Evolutionary conservation across 192 early-diverging fungal genomes (phyloP), one percentile per base, ranked within the genome.

Genomic region (Entomortierella chlamydospora): DNA sequence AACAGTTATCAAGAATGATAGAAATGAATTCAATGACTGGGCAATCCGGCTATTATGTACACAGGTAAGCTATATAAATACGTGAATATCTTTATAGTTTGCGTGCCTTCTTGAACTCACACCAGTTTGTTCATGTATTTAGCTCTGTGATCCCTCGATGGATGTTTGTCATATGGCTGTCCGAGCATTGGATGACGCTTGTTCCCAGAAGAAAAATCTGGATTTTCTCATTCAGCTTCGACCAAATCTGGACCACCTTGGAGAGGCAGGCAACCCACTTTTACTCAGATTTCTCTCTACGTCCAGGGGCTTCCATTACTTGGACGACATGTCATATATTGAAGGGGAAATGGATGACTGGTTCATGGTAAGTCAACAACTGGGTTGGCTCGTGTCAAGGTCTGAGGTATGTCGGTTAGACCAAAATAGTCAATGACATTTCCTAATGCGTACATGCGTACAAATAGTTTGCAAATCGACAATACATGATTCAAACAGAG

Each of bases 331-430:
- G n/a, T 89, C 86, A 25, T 96, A 92, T 77, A 86, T 94, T 12
- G 83, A 91, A 64, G 83, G 82, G 41, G 91, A 96, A 69, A 90
- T 95, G 87, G 89, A 91, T 50, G 87, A 91, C 18, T 96, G 95
- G 95, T 90, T 90, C 70, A 90, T 91, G 86, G 94, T 95, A 85
- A 50, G 61, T 45, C 28, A 23, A 1, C 17, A 57, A 18, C 31
- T 55, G 22, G 12, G 26, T 29, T 4, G 8, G n/a, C n/a, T n/a
- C n/a, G n/a, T n/a, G n/a, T n/a, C n/a, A n/a, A n/a, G n/a, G n/a
- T n/a, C n/a, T n/a, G n/a, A n/a, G n/a, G n/a, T n/a, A n/a, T n/a
- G n/a, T n/a, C n/a, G n/a, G n/a, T n/a, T n/a, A n/a, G n/a, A n/a
- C n/a, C n/a, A n/a, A n/a, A 8, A 20, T 33, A 25, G 2, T 47